Percentiles rank a stretch among this genome's conserved stretches.
Evolutionary conservation across 2,329 filamentous ascomycete genomes (phyloP).

Genomic region (Onygenales sp.): DNA sequence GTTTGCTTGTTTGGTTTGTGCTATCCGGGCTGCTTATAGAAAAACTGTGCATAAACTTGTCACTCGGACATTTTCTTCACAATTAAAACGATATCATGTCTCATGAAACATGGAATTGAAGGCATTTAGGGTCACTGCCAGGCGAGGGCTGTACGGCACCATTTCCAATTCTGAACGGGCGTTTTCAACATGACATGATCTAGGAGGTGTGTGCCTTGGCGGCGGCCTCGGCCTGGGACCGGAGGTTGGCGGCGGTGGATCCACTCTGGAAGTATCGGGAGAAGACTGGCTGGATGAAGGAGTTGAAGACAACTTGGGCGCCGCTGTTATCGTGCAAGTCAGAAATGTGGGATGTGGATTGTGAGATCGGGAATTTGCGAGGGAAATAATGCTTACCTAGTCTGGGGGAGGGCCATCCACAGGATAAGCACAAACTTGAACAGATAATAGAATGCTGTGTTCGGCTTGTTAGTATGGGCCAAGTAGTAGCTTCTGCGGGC

Average conservation of each 20-base stretch:
- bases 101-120: conserved; percentile 2
- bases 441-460: conserved; percentile 83
- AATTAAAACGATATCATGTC: conserved; percentile 1
- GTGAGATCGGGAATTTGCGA: neutral
- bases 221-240: conserved; percentile 72
- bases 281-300: conserved; percentile 84
- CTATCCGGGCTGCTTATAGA: neutral
- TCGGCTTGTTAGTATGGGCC: neutral
- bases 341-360: neutral
- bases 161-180: neutral
- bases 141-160: neutral
- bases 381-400: conserved; percentile 56
- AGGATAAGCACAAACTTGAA: conserved; percentile 98
- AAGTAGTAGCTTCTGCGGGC: neutral
- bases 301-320: conserved; percentile 93
- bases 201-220: conserved; percentile 55
- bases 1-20: neutral
- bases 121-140: neutral
- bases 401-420: conserved; percentile 94
- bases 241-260: conserved; percentile 77
- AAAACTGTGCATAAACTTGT: neutral
- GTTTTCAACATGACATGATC: conserved; percentile 5
- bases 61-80: neutral
- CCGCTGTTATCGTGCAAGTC: conserved; percentile 48
- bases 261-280: conserved; percentile 76